Evolutionary conservation across 1,284 basidiomycete species (phyloP), one percentile per base, ranked within the genome.

Genomic region (Tilletia walkeri): DNA sequence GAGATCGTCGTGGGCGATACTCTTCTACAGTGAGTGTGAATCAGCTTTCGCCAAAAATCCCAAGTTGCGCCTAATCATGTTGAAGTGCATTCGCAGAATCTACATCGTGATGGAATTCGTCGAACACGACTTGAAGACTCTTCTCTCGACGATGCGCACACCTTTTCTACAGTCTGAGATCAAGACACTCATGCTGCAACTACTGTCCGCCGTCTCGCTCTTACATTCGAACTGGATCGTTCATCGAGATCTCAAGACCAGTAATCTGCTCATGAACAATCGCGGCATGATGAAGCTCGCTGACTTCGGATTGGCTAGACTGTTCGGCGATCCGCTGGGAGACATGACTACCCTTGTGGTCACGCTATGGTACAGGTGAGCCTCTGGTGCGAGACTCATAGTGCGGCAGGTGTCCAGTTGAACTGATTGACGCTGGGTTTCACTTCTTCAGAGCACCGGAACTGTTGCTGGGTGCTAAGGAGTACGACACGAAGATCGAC

Each of bases 91-190:
- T 65, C 69, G 67, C 70, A 95, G 93, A 86, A 93, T 98, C 69
- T 99, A 94, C 85, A 94, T 99, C 73, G 95, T 97, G 41, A 98
- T 98, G 94, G 95, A 98, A 81, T 99, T 99, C 82, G 95, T 99
- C 82, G 96, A 99, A 85, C 96, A 99, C 84, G 95, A 99, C 84
- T 90, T 99, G 82, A 99, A 99, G 85, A 92, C 94, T 1, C 88
- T 99, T 66, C 88, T 99, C 69, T 92, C 91, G 12, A 87, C 92
- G 73, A 97, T 97, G 94, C 92, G 93, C 0, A 89, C 91, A 49
- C 94, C 95, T 0, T 99, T 99, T 85, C 86, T 97, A 38, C 93
- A 95, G 83, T 96, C 94, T 48, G 96, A 99, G 85, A 92, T 98
- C 86, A 99, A 99, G 87, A 98, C 95, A 0, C 86, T 99, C 67